Evolutionary conservation across 495 filamentous ascomycete species (phyloP), one percentile per base, ranked within the genome.

Genomic region (Annulohypoxylon moriforme): DNA sequence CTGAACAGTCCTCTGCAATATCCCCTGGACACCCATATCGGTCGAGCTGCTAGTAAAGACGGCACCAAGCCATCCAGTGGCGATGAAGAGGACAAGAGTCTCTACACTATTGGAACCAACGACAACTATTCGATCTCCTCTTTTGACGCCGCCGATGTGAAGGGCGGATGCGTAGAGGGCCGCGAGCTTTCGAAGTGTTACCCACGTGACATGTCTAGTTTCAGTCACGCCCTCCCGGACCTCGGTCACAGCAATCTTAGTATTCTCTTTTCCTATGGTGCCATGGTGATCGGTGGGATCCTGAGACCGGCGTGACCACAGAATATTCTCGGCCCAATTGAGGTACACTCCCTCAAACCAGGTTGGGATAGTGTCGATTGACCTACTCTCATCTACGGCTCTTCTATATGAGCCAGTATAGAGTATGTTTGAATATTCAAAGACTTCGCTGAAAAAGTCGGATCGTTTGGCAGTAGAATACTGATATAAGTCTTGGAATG

Each of bases 21-120:
- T 87, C 0, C 92, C 93, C 72, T 90, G 89, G 34, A 88, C 87
- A 0, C 92, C 92, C 85, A 93, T 94, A 81, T 96, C 93, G 1
- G 92, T 94, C 25, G 89, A 91, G 49, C 85, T 88, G 50, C 86
- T 89, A 36, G 86, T 89, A 73, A 93, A 93, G 16, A 96, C 77
- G 13, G 84, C 92, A 0, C 93, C 93, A 13, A 94, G 69, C 75
- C 88, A 86, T 7, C 83, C 83, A 0, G 87, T 83, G 1, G 90
- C 92, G 55, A 92, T 77, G 69, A 89, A 89, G 16, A 93, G 85
- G 1, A 85, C 76, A 25, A 92, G 70, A 3, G 92, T 93, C 75
- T 94, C 90, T 42, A 93, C 81, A n/a, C 86, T 89, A 64, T 94
- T 94, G 29, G 87, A 85, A 8, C 87, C 90, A 7, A 93, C 90